A percentile compares a stretch with the other conserved stretches of the same genome.
phyloP scores from a whole-genome alignment of 2,329 filamentous ascomycete species.

The Beauveria bassiana region DNA sequence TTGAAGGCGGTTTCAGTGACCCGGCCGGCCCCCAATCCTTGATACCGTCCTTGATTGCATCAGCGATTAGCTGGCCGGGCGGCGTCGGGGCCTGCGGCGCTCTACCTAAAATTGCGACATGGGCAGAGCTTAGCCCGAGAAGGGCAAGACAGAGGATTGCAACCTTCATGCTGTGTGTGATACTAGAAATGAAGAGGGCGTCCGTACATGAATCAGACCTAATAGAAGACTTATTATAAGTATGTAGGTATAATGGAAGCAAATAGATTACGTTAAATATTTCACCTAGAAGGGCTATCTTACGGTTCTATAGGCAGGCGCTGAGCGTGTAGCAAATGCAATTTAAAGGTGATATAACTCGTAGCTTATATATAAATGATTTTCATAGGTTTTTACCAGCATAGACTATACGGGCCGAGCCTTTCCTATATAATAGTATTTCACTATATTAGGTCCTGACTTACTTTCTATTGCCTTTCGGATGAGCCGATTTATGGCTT shows the following conservation, averaged over 20 bases:
- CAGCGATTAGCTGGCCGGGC: background rate
- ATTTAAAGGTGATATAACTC: background rate
- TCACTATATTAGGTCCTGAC: background rate
- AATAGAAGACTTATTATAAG: background rate
- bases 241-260: background rate
- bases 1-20: background rate
- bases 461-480: background rate
- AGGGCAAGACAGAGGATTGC: background rate
- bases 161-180: background rate
- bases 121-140: background rate
- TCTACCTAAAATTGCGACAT: background rate
- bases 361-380: background rate
- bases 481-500: background rate
- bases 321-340: too few species aligned
- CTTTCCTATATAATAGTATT: background rate
- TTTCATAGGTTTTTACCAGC: background rate
- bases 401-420: background rate
- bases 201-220: background rate
- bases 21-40: background rate
- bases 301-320: background rate
- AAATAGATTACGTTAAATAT: background rate
- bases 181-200: background rate
- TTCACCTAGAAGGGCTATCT: background rate
- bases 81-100: background rate
- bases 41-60: background rate